Base-by-base conservation (phyloP, 805 yeast genomes). In the Metschnikowia kofuensis region DNA sequence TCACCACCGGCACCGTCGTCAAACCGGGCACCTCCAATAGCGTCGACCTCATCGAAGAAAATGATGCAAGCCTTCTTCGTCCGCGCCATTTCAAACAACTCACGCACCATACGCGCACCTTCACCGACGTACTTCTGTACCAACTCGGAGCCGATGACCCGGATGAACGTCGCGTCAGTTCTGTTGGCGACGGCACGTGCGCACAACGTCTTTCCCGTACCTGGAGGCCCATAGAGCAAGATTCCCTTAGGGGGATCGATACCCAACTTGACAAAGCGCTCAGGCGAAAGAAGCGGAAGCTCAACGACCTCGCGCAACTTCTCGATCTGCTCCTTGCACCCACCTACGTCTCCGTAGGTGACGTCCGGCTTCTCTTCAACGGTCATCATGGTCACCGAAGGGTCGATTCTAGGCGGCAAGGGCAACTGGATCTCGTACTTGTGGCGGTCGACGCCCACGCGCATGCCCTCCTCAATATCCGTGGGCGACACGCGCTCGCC, bases 1-100 rank as follows among this genome's bases (percentile, higher is more conserved):
- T 94, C 99, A 64, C 98, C 98, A 60, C 97, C 98, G 10, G 98
- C 98, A 62, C 98, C 98, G 67, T 94, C 99, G 69, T 94, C 99
- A 66, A 94, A 94, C 69, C 99, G 85, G n/a, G 98, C 98, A 38
- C 99, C 99, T 58, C 99, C 99, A 68, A 94, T 89, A 35, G 99
- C 99, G 74, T 94, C 99, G 58, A 94, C 85, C 76, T 94, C 99
- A 72, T 94, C 99, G 63, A 94, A 94, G 72, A 94, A 94, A 49
- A 94, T 92, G 64, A 94, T 94, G 72, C 98, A 92, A 1, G 99
- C 98, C 65, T 92, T 91, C 71, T 94, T 94, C 35, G 98, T 87
- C 67, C 99, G 85, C 2, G 99, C 99, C 98, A 94, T 91, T 68
- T 94, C 99, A 62, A 94, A 94, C 63, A 94, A 79, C 72, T 94